Evolutionary conservation across 345 rosid genomes (phyloP), one percentile per base, ranked within the genome.

Genomic region (Rhizophora mangle): DNA sequence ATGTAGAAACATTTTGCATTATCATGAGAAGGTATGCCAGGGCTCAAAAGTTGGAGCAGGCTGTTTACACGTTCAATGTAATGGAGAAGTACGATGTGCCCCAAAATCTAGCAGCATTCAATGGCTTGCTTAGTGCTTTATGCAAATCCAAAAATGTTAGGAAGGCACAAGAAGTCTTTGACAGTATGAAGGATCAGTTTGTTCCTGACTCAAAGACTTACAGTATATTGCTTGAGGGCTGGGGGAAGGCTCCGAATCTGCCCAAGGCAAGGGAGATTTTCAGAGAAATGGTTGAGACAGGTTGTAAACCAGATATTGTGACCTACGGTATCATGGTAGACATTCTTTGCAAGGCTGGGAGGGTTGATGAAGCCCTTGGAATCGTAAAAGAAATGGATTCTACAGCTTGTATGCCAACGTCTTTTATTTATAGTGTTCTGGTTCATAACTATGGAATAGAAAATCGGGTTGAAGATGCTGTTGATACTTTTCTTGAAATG

Each of bases 121-220:
- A 83, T 29, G 89, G 94, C 49, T 78, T 93, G 78, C 75, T 93
- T 47, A 91, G 98, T 75, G 92, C 96, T 70, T 79, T 93, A 60
- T 91, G 98, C 78, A 93, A 93, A 79, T 86, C 92, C 49, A 91
- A 86, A 85, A 88, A 91, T 69, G 91, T 93, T 75, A 86, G 95
- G 82, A 91, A 88, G 74, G 98, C 97, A 19, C 95, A 93, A 39
- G 96, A 89, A 81, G 82, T 93, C 26, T 91, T 93, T 36, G 89
- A 91, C 73, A 68, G 59, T 21, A 80, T 83, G 89, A 89, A 85
- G 67, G 87, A 80, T 36, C 71, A 53, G 34, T 87, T 87, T 78
- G 71, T 55, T 18, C 91, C 89, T 0, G 87, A 87, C 68, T 80
- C 91, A 4, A 91, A 93, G 73, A 91, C 97, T 6, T 93, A 83